Evolutionary conservation across 495 filamentous ascomycete genomes (phyloP).

Genomic region (Thozetella sp.): DNA sequence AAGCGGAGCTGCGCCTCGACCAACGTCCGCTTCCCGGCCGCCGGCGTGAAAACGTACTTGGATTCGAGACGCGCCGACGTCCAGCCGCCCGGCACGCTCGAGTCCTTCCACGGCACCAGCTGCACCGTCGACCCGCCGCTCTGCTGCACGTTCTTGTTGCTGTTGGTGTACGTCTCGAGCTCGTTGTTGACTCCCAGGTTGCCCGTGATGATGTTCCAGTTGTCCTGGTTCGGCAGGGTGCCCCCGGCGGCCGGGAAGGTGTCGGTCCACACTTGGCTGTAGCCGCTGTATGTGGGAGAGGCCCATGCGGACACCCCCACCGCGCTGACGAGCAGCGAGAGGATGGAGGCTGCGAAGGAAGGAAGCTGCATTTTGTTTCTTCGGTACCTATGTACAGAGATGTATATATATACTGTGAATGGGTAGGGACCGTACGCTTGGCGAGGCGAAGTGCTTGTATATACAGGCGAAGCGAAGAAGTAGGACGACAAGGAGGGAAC

Average conservation of each 20-base stretch:
- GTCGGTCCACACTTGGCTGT: conserved; percentile 36
- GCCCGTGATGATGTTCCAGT: conserved; percentile 43
- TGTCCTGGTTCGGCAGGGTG: conserved; percentile 25
- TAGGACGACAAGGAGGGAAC: too few species aligned
- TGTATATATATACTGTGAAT: too few species aligned
- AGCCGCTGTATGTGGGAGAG: conserved; percentile 31
- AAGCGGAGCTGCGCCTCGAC: conserved; percentile 45
- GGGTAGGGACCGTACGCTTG: too few species aligned
- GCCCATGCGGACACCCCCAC: conserved; percentile 19
- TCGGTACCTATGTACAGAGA: neutral
- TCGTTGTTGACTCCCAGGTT: conserved; percentile 43
- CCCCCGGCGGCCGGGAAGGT: conserved; percentile 31
- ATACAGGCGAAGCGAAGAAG: too few species aligned
- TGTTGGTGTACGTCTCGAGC: conserved; percentile 38
- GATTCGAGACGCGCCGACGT: conserved; percentile 51
- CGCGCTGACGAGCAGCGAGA: conserved; percentile 11
- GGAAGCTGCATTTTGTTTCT: conserved; percentile 17
- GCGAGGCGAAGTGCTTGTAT: too few species aligned
- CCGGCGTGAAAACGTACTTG: conserved; percentile 42
- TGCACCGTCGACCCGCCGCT: conserved; percentile 45
- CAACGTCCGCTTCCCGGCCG: conserved; percentile 33
- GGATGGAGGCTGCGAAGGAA: conserved; percentile 9
- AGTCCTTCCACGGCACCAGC: conserved; percentile 40
- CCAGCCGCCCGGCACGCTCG: conserved; percentile 31
- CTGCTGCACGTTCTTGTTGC: conserved; percentile 35